phyloP scores from a whole-genome alignment of 495 filamentous ascomycete species.

The Daldinia bambusicola region DNA sequence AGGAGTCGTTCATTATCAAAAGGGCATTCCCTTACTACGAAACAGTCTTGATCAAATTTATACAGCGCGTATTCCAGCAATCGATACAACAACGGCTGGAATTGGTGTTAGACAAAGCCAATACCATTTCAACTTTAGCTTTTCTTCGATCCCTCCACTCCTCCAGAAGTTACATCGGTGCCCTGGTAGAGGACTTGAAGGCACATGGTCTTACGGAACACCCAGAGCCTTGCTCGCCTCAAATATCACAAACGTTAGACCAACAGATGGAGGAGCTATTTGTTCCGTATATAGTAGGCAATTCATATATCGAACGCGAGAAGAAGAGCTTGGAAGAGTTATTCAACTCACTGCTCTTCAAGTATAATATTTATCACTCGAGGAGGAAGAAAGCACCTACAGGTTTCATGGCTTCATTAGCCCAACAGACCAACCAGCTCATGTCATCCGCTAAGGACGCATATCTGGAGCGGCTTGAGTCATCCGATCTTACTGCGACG shows the following conservation, averaged over 20 bases:
- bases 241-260: constrained; percentile 85
- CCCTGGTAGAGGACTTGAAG: constrained; percentile 91
- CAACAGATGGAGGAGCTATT: constrained; percentile 98
- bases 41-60: constrained; percentile 87
- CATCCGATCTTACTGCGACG: constrained; percentile 81
- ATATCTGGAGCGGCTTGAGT: constrained; percentile 85
- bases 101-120: constrained; percentile 95
- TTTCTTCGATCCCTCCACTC: constrained; percentile 93
- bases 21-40: constrained; percentile 96
- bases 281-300: constrained; percentile 92
- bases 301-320: constrained; percentile 95
- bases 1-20: constrained; percentile 95
- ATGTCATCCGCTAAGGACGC: constrained; percentile 83
- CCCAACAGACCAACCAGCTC: constrained; percentile 86
- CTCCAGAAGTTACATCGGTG: constrained; percentile 83
- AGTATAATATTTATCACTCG: constrained; percentile 92
- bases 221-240: constrained; percentile 87
- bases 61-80: constrained; percentile 97
- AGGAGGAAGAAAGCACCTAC: constrained; percentile 82
- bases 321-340: constrained; percentile 89
- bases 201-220: constrained; percentile 94
- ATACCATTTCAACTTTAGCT: constrained; percentile 86
- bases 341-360: constrained; percentile 92
- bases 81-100: constrained; percentile 96
- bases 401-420: constrained; percentile 87